phyloP scores from a whole-genome alignment of 495 filamentous ascomycete genomes.

The Haplographium delicatum region DNA sequence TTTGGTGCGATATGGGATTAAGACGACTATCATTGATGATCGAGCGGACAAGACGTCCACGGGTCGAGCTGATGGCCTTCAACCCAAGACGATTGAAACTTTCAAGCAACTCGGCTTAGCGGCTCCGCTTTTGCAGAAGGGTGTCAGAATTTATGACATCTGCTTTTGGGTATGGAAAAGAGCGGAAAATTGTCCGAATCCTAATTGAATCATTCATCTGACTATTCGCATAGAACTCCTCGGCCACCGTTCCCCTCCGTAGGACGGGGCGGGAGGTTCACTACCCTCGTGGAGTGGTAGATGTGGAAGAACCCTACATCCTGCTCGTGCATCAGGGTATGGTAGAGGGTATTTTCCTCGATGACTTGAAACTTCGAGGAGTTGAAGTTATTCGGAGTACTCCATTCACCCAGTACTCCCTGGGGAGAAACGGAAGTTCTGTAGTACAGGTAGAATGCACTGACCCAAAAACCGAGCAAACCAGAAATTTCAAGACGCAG shows the following conservation, averaged over 20 bases:
- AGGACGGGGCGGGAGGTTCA: slow-evolving; percentile 46
- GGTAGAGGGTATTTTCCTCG: slow-evolving; percentile 61
- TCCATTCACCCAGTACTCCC: slow-evolving; percentile 47
- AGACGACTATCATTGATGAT: slow-evolving; percentile 36
- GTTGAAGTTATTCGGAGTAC: slow-evolving; percentile 51
- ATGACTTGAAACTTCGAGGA: slow-evolving; percentile 56
- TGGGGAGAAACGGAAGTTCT: slow-evolving; percentile 31
- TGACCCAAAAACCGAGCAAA: slow-evolving; percentile 32
- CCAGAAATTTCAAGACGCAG: slow-evolving; percentile 53
- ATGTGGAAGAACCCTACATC: slow-evolving; percentile 66
- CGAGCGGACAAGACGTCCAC: slow-evolving; percentile 45
- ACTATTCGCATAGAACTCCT: slow-evolving; percentile 34
- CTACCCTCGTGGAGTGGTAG: slow-evolving; percentile 56
- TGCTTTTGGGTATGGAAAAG: slow-evolving; percentile 57
- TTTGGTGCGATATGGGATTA: slow-evolving; percentile 52
- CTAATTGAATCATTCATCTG: too few species aligned
- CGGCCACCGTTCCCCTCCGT: slow-evolving; percentile 40
- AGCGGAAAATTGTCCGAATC: too few species aligned
- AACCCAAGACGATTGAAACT: slow-evolving; percentile 65
- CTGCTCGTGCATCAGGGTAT: slow-evolving; percentile 71
- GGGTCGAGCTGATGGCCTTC: slow-evolving; percentile 48
- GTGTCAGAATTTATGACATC: slow-evolving; percentile 64
- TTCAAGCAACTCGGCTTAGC: slow-evolving; percentile 63
- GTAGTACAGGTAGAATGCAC: slow-evolving; percentile 18
- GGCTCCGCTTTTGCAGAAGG: slow-evolving; percentile 54